phyloP scores from a whole-genome alignment of 192 early-diverging fungal species.

The Phlyctochytrium planicorne region DNA sequence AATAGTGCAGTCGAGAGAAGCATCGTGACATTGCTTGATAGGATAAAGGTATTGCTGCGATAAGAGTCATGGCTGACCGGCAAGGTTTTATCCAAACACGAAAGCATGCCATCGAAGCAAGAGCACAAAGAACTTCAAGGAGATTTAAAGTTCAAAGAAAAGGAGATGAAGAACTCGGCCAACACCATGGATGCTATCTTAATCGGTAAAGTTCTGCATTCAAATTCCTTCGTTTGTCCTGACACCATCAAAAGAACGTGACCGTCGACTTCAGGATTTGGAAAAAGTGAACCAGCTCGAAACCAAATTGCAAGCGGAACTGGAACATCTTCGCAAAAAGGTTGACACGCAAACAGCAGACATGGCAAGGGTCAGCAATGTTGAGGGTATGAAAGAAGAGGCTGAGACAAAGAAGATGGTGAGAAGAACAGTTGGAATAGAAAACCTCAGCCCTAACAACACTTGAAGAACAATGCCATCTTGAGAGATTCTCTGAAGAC shows the following conservation, averaged over 20 bases:
- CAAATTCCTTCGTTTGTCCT: neutral
- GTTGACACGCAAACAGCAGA: constrained; percentile 31
- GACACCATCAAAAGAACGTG: constrained; percentile 38
- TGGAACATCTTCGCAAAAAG: constrained; percentile 39
- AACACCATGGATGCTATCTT: constrained; percentile 52
- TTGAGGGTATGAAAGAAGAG: constrained; percentile 45
- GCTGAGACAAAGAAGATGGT: constrained; percentile 40
- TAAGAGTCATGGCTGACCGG: neutral
- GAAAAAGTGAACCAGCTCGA: constrained; percentile 61
- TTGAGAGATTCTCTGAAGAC: constrained; percentile 35
- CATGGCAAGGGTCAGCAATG: constrained; percentile 40
- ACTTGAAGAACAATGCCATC: constrained; percentile 36
- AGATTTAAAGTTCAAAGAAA: constrained; percentile 62
- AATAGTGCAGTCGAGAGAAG: constrained; percentile 37
- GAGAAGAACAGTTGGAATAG: neutral
- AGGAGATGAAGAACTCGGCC: constrained; percentile 60
- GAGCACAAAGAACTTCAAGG: constrained; percentile 52
- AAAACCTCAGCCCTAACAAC: neutral
- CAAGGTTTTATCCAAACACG: constrained; percentile 28
- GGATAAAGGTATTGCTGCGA: constrained; percentile 36
- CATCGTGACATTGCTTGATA: constrained; percentile 42
- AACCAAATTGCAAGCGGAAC: constrained; percentile 52
- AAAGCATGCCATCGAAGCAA: constrained; percentile 44
- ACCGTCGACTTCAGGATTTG: constrained; percentile 48
- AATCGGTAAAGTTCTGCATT: constrained; percentile 31